These are phyloP conservation scores for Plenodomus tracheiphilus DNA, from an alignment of 2,329 filamentous ascomycete genomes.

Conservation along the genomic window DNA sequence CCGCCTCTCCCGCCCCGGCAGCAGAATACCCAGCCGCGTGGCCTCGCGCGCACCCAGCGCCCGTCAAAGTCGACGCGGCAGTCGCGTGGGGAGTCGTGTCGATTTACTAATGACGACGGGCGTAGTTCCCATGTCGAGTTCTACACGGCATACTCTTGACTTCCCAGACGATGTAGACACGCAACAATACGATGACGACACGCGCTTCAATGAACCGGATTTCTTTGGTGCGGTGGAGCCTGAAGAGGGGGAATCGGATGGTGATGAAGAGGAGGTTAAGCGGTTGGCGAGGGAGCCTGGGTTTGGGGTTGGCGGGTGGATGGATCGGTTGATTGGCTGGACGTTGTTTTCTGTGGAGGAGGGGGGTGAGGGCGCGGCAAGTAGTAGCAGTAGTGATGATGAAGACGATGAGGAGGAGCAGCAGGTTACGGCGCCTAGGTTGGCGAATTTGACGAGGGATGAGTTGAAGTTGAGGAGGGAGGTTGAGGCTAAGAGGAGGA, in stretches of 20 bases:
- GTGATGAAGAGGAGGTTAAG: slow-evolving; percentile 59
- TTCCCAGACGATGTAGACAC: slow-evolving; percentile 11
- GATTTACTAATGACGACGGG: slow-evolving; percentile 40
- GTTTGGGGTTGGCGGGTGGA: slow-evolving; percentile 59
- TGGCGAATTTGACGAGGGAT: slow-evolving; percentile 41
- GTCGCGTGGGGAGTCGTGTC: slow-evolving; percentile 39
- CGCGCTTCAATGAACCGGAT: slow-evolving; percentile 48
- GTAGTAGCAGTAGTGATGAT: slow-evolving; percentile 20
- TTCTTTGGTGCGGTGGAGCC: slow-evolving; percentile 55
- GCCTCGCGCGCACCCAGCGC: slow-evolving; percentile 46
- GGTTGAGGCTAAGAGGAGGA: slow-evolving; percentile 42
- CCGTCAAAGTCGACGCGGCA: slow-evolving; percentile 40
- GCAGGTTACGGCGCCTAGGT: slow-evolving; percentile 3
- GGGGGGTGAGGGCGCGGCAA: slow-evolving; percentile 38
- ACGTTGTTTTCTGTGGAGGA: slow-evolving; percentile 59
- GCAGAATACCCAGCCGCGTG: slow-evolving; percentile 43
- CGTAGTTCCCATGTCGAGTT: slow-evolving; percentile 16
- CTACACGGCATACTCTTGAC: slow-evolving; percentile 35
- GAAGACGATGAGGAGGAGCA: slow-evolving; percentile 24
- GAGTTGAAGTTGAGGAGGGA: slow-evolving; percentile 43
- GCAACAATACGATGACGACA: background rate
- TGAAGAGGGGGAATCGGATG: slow-evolving; percentile 44
- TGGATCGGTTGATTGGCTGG: slow-evolving; percentile 63
- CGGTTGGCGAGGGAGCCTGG: slow-evolving; percentile 55
- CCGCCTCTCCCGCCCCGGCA: slow-evolving; percentile 34